Base-by-base conservation (phyloP, 2,329 filamentous ascomycete genomes). In the Nothophoma quercina region DNA sequence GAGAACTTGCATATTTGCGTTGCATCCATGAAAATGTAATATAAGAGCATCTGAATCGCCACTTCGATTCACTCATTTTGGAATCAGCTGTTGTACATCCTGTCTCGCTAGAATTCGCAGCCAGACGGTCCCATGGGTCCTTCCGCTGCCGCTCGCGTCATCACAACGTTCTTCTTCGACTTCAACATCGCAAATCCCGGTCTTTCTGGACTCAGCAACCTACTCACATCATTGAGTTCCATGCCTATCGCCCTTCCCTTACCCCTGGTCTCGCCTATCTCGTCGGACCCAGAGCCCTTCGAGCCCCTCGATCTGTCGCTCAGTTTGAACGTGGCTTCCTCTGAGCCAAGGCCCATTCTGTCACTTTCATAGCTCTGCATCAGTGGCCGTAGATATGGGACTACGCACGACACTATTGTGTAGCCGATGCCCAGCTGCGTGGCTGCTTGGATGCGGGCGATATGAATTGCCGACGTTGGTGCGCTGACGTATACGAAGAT, bases 21-120 rank as follows among this genome's bases (percentile, higher is more conserved):
- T 29, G 29, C 19, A 5, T 23, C 13, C 5, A 42, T 38, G 7
- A 32, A 51, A 28, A 18, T 46, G 43, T 46, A 46, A 30, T 25
- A 32, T 65, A 57, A 53, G 16, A 57, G 51, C 47, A 56, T 60
- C 26, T 47, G 33, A 56, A 46, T 56, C 54, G 47, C 45, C 22
- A 36, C 50, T 54, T 51, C 42, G 21, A 15, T 25, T 25, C n/a
- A n/a, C n/a, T n/a, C n/a, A n/a, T n/a, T n/a, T n/a, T n/a, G n/a
- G n/a, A n/a, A n/a, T n/a, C n/a, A 34, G 15, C 28, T 5, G 5
- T 13, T 6, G 6, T 10, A 10, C 23, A 28, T 12, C 16, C 15
- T 28, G 5, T 40, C 3, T 15, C 28, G 26, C 19, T 9, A 28
- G 9, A 16, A 40, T 28, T n/a, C n/a, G n/a, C n/a, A n/a, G n/a